Evolutionary conservation across 2,329 filamentous ascomycete species (phyloP).

Genomic region (Stemphylium lycopersici): DNA sequence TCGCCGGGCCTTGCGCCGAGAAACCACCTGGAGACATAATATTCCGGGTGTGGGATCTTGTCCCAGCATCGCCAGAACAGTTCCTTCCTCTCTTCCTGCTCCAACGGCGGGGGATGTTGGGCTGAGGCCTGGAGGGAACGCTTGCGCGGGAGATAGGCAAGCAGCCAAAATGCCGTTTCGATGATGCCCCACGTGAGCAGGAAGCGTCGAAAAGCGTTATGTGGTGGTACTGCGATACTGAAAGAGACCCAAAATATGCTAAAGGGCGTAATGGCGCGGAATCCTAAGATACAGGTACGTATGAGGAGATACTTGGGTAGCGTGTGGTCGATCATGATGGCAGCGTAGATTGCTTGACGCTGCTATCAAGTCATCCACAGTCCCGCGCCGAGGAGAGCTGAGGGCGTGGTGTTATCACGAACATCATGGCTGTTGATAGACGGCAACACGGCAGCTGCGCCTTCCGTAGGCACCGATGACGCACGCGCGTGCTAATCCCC

Average conservation of each 20-base stretch:
- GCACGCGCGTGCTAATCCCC: not conserved
- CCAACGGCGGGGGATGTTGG: slow-evolving; percentile 55
- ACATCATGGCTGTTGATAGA: slow-evolving; percentile 9
- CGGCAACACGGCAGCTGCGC: not conserved
- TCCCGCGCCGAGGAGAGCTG: not conserved
- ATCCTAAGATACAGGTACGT: slow-evolving; percentile 54
- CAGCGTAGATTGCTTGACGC: not conserved
- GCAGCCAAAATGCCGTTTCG: slow-evolving; percentile 62
- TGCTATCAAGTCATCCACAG: not conserved
- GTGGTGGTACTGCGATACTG: slow-evolving; percentile 43
- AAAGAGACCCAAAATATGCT: slow-evolving; percentile 55
- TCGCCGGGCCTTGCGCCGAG: slow-evolving; percentile 63
- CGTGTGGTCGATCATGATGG: slow-evolving; percentile 51
- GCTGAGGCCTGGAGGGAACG: slow-evolving; percentile 59
- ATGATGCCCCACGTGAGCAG: slow-evolving; percentile 55
- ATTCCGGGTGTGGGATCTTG: slow-evolving; percentile 61
- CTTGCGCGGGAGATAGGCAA: slow-evolving; percentile 60
- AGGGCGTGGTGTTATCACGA: not conserved
- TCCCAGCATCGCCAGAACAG: slow-evolving; percentile 64
- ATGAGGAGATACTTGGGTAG: slow-evolving; percentile 54
- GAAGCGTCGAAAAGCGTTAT: slow-evolving; percentile 34
- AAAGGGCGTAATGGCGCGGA: slow-evolving; percentile 59
- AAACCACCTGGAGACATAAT: slow-evolving; percentile 70
- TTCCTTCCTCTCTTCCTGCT: slow-evolving; percentile 56
- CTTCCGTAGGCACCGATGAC: slow-evolving; percentile 9